phyloP scores from a whole-genome alignment of 2,329 filamentous ascomycete genomes.

The Thermochaetoides dissita region DNA sequence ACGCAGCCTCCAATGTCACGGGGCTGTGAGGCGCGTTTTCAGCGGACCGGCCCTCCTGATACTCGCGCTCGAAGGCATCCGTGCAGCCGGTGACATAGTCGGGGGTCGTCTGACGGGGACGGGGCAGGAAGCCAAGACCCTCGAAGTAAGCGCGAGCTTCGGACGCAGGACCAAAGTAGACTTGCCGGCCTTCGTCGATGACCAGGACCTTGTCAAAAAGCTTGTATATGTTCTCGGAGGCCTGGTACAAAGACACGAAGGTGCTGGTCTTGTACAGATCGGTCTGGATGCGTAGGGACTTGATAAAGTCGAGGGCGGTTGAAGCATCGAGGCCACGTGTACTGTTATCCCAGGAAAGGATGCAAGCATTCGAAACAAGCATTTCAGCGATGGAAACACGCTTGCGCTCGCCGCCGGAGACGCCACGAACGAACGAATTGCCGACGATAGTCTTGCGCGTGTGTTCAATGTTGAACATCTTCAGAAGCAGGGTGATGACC shows the following conservation, averaged over 20 bases:
- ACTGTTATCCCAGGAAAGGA: conserved; percentile 61
- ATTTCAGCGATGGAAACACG: conserved; percentile 73
- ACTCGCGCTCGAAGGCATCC: conserved; percentile 70
- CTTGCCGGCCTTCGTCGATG: conserved; percentile 60
- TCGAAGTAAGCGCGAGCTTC: conserved; percentile 66
- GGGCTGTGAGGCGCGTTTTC: conserved; percentile 56
- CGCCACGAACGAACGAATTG: conserved; percentile 64
- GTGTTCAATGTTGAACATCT: conserved; percentile 91
- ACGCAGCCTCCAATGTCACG: conserved; percentile 54
- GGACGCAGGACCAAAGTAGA: conserved; percentile 57
- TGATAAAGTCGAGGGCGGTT: conserved; percentile 40
- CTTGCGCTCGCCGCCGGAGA: conserved; percentile 68
- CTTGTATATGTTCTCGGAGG: conserved; percentile 66
- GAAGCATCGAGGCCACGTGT: conserved; percentile 43
- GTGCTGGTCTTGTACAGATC: conserved; percentile 74
- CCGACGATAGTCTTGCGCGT: conserved; percentile 76
- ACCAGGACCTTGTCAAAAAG: conserved; percentile 77
- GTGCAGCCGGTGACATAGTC: conserved; percentile 75
- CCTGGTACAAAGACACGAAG: conserved; percentile 77
- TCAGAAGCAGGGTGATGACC: conserved; percentile 60
- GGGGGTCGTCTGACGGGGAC: conserved; percentile 64
- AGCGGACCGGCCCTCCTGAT: conserved; percentile 50
- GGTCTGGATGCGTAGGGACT: conserved; percentile 61
- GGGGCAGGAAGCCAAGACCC: conserved; percentile 57
- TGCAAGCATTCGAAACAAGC: conserved; percentile 59